These are phyloP conservation scores for Eutypa lata DNA, from an alignment of 2,329 filamentous ascomycete species.

Conservation along the genomic window DNA sequence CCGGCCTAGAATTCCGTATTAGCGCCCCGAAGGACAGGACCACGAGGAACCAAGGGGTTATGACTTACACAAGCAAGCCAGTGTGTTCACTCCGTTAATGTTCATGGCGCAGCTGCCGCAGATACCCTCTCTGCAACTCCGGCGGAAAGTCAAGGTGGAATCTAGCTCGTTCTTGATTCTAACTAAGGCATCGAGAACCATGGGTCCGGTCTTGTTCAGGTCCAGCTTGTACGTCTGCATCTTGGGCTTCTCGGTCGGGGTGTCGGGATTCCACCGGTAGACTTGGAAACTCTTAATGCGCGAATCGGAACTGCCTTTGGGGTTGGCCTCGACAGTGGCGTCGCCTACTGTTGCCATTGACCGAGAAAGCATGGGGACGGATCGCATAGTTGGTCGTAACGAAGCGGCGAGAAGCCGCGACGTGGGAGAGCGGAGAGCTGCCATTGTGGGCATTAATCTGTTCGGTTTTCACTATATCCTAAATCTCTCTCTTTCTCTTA, in stretches of 20 bases:
- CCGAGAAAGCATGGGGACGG: slow-evolving; percentile 43
- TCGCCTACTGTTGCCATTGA: slow-evolving; percentile 56
- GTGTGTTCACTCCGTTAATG: slow-evolving; percentile 97
- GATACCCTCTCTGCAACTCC: slow-evolving; percentile 96
- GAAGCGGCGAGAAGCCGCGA: slow-evolving; percentile 49
- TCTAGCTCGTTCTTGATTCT: slow-evolving; percentile 99
- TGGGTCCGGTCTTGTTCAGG: slow-evolving; percentile 97
- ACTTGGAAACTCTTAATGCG: slow-evolving; percentile 94
- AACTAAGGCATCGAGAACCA: slow-evolving; percentile 96
- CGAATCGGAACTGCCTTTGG: slow-evolving; percentile 52
- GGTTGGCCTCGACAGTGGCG: slow-evolving; percentile 59
- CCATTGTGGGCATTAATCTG: slow-evolving; percentile 41
- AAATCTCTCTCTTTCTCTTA: slow-evolving; percentile 4
- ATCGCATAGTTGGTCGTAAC: slow-evolving; percentile 32
- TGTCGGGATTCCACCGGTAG: slow-evolving; percentile 98
- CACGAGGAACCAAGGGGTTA: neutral
- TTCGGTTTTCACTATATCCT: slow-evolving; percentile 1
- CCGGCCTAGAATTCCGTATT: slow-evolving; percentile 61
- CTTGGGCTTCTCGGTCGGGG: slow-evolving; percentile 84
- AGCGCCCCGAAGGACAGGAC: no score
- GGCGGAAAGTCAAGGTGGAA: slow-evolving; percentile 90
- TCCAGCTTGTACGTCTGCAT: slow-evolving; percentile 97
- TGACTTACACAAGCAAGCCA: slow-evolving; percentile 91
- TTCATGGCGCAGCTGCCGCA: slow-evolving; percentile 99
- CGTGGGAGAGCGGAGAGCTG: slow-evolving; percentile 58